A percentile compares a stretch with the other conserved stretches of the same genome.
These are phyloP conservation scores for Exophiala xenobiotica DNA, from an alignment of 2,329 filamentous ascomycete species.

Conservation along the genomic window DNA sequence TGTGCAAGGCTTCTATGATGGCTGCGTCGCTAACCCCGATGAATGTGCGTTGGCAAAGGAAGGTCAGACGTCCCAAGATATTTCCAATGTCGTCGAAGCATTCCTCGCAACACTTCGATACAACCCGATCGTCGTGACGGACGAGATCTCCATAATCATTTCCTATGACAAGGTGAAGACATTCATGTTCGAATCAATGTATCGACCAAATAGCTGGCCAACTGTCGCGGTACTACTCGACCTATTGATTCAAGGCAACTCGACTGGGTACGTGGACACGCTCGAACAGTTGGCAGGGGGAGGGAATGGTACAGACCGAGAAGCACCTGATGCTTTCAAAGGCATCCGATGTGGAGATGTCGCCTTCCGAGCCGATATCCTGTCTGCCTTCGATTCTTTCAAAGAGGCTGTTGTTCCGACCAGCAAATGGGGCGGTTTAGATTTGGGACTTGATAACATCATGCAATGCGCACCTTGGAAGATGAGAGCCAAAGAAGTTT, in stretches of 20 bases:
- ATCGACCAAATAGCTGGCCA: conserved; percentile 8
- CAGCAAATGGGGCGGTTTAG: neutral
- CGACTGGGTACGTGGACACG: neutral
- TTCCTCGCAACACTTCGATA: neutral
- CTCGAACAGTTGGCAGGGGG: neutral
- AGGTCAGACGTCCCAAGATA: neutral
- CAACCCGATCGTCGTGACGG: conserved; percentile 1
- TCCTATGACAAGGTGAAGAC: neutral
- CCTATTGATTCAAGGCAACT: conserved; percentile 1
- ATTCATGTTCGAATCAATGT: conserved; percentile 2
- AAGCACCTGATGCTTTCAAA: neutral
- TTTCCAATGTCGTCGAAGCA: conserved; percentile 5
- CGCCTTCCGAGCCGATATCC: conserved; percentile 5
- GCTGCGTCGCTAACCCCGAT: conserved; percentile 5
- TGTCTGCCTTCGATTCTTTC: neutral
- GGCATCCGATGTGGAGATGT: conserved; percentile 21
- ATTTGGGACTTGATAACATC: neutral
- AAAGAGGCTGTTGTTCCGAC: neutral
- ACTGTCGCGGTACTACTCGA: conserved; percentile 2
- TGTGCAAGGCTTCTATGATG: conserved; percentile 9
- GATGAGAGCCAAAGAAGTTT: conserved; percentile 30
- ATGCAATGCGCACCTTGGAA: conserved; percentile 22
- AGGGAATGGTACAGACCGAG: neutral
- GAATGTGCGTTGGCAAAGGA: conserved; percentile 3
- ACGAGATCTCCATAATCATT: neutral